Evolutionary conservation across 768 basidiomycete species (phyloP).

Genomic region (Porpolomopsis calyptriformis): DNA sequence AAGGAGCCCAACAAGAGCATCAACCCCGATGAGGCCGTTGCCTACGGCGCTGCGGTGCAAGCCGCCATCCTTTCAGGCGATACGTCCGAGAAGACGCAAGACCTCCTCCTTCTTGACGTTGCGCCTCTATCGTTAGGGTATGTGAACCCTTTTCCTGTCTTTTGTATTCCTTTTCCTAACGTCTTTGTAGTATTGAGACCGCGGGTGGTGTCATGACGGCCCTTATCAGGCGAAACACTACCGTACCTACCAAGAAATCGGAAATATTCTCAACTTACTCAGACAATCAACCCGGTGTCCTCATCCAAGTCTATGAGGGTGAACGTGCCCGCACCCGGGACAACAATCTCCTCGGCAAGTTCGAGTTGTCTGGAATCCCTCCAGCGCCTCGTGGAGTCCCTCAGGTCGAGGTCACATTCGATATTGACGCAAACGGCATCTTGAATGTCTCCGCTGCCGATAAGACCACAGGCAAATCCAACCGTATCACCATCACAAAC

Average conservation of each 20-base stretch:
- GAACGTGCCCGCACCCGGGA: conserved; percentile 98
- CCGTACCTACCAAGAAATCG: conserved; percentile 96
- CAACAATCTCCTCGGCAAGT: conserved; percentile 97
- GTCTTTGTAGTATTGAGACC: conserved; percentile 69
- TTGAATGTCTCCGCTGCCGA: conserved; percentile 91
- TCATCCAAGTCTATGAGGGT: conserved; percentile 97
- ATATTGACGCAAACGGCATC: conserved; percentile 95
- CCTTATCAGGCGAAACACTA: conserved; percentile 97
- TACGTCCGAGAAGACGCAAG: conserved; percentile 97
- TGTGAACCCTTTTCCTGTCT: conserved; percentile 22
- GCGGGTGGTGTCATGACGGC: conserved; percentile 99
- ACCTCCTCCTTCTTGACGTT: conserved; percentile 96
- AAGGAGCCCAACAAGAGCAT: conserved; percentile 99
- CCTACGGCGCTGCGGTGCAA: conserved; percentile 99
- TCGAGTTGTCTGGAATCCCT: conserved; percentile 92
- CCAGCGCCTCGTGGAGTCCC: conserved; percentile 97
- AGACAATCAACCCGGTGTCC: conserved; percentile 97
- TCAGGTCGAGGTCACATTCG: conserved; percentile 95
- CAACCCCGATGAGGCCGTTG: conserved; percentile 99
- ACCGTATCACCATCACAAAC: conserved; percentile 88
- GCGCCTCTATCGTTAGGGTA: conserved; percentile 83
- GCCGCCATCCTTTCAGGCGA: conserved; percentile 98
- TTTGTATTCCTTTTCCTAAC: conserved; percentile 22
- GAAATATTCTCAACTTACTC: conserved; percentile 98
- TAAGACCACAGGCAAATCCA: conserved; percentile 95